Percentiles rank a stretch among this genome's conserved stretches.
Evolutionary conservation across 208 protist genomes (phyloP).

Genomic region (Trypanosoma lewisi): DNA sequence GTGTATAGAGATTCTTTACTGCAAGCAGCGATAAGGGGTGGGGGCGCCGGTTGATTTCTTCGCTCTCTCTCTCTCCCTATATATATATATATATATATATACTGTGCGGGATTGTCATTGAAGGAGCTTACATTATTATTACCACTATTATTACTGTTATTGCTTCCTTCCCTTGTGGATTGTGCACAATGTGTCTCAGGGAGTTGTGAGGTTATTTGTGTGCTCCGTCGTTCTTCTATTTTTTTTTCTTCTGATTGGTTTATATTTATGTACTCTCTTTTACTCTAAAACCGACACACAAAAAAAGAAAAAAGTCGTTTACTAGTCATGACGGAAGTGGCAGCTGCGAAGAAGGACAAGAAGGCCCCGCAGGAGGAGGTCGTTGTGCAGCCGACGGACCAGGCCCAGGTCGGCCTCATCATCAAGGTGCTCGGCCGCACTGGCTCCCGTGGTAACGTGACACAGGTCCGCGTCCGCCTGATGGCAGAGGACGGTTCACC

Average conservation of each 20-base stretch:
- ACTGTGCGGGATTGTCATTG: neutral
- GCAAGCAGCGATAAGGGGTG: no score
- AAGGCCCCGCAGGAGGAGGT: slow-evolving; percentile 79
- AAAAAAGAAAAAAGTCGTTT: neutral
- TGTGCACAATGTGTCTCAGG: no score
- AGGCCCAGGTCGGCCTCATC: slow-evolving; percentile 95
- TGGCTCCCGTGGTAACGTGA: slow-evolving; percentile 99
- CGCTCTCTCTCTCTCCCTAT: neutral
- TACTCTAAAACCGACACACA: neutral
- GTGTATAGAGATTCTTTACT: slow-evolving; percentile 1
- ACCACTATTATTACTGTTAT: neutral
- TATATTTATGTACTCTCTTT: slow-evolving; percentile 17
- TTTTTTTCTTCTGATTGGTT: slow-evolving; percentile 15
- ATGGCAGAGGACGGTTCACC: slow-evolving; percentile 86
- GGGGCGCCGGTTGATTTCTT: no score
- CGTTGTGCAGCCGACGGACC: slow-evolving; percentile 59
- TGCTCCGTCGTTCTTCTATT: no score
- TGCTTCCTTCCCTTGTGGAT: no score
- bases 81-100: neutral
- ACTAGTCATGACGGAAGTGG: slow-evolving; percentile 25
- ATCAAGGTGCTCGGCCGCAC: slow-evolving; percentile 99
- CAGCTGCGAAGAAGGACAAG: slow-evolving; percentile 81
- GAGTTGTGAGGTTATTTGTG: no score
- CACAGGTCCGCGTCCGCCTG: slow-evolving; percentile 97
- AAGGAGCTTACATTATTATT: neutral